Base-by-base conservation (phyloP, 2,329 filamentous ascomycete species). In the Neofusicoccum parvum region DNA sequence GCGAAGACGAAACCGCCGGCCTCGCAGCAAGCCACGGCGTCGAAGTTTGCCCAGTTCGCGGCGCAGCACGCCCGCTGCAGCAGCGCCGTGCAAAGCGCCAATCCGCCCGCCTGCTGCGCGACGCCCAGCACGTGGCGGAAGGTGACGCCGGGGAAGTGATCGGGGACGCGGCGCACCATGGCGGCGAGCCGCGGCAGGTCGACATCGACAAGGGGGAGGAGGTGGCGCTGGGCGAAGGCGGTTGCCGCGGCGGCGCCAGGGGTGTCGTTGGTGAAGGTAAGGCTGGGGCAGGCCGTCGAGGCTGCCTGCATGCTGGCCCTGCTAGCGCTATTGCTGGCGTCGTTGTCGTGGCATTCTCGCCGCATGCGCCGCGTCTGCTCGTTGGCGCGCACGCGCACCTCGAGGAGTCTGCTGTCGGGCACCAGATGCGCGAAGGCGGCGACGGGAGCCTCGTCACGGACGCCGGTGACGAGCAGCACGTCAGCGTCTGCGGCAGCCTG, bases 41-140 rank as follows among this genome's bases (percentile, higher is more conserved):
- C 73, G 23, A 87, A 68, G 53, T 78, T 74, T 2, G 68, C 34
- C 86, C 84, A 88, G 67, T 82, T 72, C 27, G 80, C 80, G 0
- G 62, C 48, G 68, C 85, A 85, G 62, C 81, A 80, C 3, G 68
- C 68, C 71, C 80, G n/a, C n/a, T n/a, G 73, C 7, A 89, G 71
- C 41, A 89, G 75, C 69, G 79, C 80, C 1, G 80, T 79, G 74
- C 85, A 87, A 5, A 88, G 71, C 5, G 68, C 54, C 32, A 89
- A 72, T 5, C 87, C 87, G 53, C 78, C 80, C 0, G 76, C 79
- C 53, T 82, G 80, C 72, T 88, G 81, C 32, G 78, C 68, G 66
- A 89, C 86, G 69, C 77, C 77, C 51, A 90, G 83, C 1, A 89
- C 80, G 66, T 89, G 85, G 56, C 81, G 85, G 71, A 89, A 89